phyloP scores from a whole-genome alignment of 192 early-diverging fungal genomes.

The Kickxella alabastrina region DNA sequence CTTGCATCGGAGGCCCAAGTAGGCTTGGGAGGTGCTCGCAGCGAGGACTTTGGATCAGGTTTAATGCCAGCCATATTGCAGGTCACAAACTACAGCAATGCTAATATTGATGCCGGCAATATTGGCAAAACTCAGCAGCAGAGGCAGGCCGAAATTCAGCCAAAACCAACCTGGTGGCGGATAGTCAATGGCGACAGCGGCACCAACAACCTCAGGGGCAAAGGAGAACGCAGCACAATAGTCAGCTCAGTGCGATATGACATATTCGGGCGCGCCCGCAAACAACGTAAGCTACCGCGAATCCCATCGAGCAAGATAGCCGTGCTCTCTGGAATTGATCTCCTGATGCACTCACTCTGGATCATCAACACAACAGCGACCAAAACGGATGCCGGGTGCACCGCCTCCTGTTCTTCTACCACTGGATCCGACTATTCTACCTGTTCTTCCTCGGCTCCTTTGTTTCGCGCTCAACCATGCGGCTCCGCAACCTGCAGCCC shows the following conservation, averaged over 20 bases:
- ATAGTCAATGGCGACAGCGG: background rate
- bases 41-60: no score
- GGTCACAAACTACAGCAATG: no score
- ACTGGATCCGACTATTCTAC: conserved; percentile 35
- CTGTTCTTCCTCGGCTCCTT: conserved; percentile 36
- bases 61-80: no score
- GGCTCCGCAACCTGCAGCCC: conserved; percentile 31
- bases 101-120: no score
- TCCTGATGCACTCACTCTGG: conserved; percentile 33
- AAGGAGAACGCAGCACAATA: no score
- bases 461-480: conserved; percentile 29
- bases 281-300: conserved; percentile 12
- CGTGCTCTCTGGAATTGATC: conserved; percentile 31
- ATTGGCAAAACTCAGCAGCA: no score
- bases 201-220: no score
- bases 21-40: no score
- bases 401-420: conserved; percentile 39
- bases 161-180: background rate
- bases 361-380: conserved; percentile 28
- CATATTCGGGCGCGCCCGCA: conserved; percentile 5
- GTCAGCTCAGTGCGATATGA: no score
- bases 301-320: conserved; percentile 44
- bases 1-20: no score
- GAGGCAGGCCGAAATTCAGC: background rate
- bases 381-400: conserved; percentile 4